Conservation (phyloP, 2,329 filamentous ascomycete species). For the Knufia petricola region DNA sequence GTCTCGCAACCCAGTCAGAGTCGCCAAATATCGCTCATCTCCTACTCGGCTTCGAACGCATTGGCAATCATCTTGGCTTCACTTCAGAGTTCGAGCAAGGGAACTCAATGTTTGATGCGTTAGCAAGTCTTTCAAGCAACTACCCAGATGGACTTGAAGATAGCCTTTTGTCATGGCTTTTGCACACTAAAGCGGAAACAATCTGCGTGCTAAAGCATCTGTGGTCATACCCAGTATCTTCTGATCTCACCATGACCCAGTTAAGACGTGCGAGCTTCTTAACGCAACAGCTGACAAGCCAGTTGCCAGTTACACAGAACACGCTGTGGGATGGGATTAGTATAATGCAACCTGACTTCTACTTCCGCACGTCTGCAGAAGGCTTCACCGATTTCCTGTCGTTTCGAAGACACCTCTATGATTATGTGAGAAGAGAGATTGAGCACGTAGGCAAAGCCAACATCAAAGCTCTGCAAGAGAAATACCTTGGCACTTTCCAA, state of each 20-base stretch:
- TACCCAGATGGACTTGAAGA: conserved; percentile 56
- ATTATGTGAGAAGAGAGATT: conserved; percentile 79
- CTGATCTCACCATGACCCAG: conserved; percentile 63
- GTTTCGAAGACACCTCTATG: conserved; percentile 65
- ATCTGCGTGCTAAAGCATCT: conserved; percentile 69
- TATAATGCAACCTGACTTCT: conserved; percentile 55
- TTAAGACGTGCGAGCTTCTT: conserved; percentile 70
- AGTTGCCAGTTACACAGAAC: conserved; percentile 59
- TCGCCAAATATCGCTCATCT: conserved; percentile 83
- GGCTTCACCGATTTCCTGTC: conserved; percentile 69
- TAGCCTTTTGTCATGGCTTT: conserved; percentile 56
- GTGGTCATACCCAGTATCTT: conserved; percentile 74
- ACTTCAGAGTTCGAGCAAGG: conserved; percentile 57
- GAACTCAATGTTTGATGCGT: conserved; percentile 71
- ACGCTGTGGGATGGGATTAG: conserved; percentile 65
- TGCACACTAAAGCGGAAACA: conserved; percentile 57
- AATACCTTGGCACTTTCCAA: conserved; percentile 59
- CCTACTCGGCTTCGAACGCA: conserved; percentile 76
- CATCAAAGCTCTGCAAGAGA: conserved; percentile 59
- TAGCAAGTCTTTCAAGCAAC: conserved; percentile 61
- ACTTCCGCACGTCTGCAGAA: conserved; percentile 55
- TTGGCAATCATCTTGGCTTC: conserved; percentile 40
- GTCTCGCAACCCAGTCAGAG: conserved; percentile 62
- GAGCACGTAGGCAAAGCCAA: conserved; percentile 63
- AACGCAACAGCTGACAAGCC: conserved; percentile 63